Evolutionary conservation across 371 early-diverging fungal genomes (phyloP).

Genomic region (Choanephora cucurbitarum): DNA sequence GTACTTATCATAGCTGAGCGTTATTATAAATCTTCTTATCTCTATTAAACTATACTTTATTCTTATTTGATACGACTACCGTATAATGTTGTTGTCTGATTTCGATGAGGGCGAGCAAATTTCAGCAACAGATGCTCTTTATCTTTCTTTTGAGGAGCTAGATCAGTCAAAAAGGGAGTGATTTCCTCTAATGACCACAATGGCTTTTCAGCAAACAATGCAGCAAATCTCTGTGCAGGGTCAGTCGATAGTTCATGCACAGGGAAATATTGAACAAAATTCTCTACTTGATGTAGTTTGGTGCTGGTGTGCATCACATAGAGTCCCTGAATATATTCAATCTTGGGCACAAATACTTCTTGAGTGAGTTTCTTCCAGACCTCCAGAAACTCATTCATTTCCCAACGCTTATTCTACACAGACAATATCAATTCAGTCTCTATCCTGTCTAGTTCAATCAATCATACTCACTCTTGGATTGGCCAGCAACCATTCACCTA

Average conservation of each 20-base stretch:
- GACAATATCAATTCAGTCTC: neutral
- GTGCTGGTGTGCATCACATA: slow-evolving; percentile 26
- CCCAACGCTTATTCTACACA: slow-evolving; percentile 52
- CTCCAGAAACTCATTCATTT: slow-evolving; percentile 44
- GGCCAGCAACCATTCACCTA: slow-evolving; percentile 39
- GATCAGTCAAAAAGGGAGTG: slow-evolving; percentile 49
- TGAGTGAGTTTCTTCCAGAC: slow-evolving; percentile 48
- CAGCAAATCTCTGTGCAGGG: slow-evolving; percentile 54
- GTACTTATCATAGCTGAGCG: slow-evolving; percentile 34
- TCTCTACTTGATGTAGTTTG: slow-evolving; percentile 19
- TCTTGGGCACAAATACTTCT: slow-evolving; percentile 32
- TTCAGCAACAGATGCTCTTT: slow-evolving; percentile 54
- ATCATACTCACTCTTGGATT: slow-evolving; percentile 24
- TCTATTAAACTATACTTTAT: neutral
- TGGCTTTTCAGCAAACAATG: slow-evolving; percentile 50
- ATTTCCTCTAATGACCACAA: slow-evolving; percentile 58
- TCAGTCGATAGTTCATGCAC: slow-evolving; percentile 48
- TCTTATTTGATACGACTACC: slow-evolving; percentile 48
- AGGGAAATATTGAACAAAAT: slow-evolving; percentile 53
- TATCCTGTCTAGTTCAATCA: neutral
- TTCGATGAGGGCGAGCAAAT: slow-evolving; percentile 37
- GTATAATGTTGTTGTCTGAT: slow-evolving; percentile 26
- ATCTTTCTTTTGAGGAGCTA: slow-evolving; percentile 54
- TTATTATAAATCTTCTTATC: slow-evolving; percentile 12
- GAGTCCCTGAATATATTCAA: slow-evolving; percentile 31